Evolutionary conservation across 805 yeast species (phyloP), one percentile per base, ranked within the genome.

Genomic region (Danielia oregonensis): DNA sequence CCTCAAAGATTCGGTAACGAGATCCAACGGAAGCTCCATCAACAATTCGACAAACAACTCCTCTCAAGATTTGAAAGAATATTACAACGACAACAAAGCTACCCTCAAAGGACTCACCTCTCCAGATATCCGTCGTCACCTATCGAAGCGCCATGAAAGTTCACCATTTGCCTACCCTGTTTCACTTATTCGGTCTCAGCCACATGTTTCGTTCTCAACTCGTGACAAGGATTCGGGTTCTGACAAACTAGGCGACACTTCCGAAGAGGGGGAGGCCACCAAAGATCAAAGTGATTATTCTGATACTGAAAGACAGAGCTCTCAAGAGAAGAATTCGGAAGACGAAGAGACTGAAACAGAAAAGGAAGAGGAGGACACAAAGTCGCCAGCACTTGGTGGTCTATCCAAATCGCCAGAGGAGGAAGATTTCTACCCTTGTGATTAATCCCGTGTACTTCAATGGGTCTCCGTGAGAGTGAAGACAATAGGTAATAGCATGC

Each of bases 1-100:
- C 21, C 44, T 65, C 24, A 66, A 65, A 38, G 68, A 63, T 13
- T 4, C n/a, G 9, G 9, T 19, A 9, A 4, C 33, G 8, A 30
- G 17, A 12, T 13, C 26, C 6, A 23, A 13, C 14, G 13, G n/a
- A 4, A 44, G 49, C 13, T 50, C 56, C 1, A 44, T 26, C 16
- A 49, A 42, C 24, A 43, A 36, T 23, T 49, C 60, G 3, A 37
- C 40, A 14, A 32, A 39, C 25, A 49, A 27, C 19, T 36, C 45
- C 13, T 39, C 44, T 10, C 42, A 31, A 17, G 37, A 56, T 30
- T 41, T 55, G 26, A 46, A 49, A 12, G 55, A 48, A 3, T 37
- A 37, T 16, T 38, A 38, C 35, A 32, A 22, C 14, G 43, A 33
- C 30, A 29, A 28, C 7, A 38, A 37, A 17, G 42, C 40, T 8